Evolutionary conservation across 2,329 filamentous ascomycete genomes (phyloP), one percentile per base, ranked within the genome.

Genomic region (Penicillium brasilianum): DNA sequence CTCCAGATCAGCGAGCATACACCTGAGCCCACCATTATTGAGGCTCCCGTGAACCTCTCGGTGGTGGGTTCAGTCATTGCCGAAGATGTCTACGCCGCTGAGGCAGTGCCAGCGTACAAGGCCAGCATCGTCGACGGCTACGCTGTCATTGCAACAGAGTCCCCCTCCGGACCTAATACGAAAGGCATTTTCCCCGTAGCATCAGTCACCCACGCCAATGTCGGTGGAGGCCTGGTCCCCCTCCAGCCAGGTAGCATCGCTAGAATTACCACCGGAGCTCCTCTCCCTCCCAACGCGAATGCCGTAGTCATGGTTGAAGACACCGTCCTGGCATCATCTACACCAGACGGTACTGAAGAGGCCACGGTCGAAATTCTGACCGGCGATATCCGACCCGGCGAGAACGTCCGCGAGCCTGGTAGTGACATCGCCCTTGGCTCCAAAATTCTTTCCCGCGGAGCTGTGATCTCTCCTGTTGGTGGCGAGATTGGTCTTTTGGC

Each of bases 121-220:
- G 95, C 95, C 18, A 98, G 94, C 73, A 98, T 97, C 43, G 95
- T 99, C 0, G 95, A 99, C 75, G 95, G 95, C 1, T 99, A 99
- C 72, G 95, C 95, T 2, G 86, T 96, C 0, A 87, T 93, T 39
- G 89, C 76, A 58, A 76, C 70, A 13, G 74, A 71, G 65, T 74
- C 63, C 6, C 84, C 85, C 56, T 79, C 87, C 43, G 87, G 84
- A 1, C 73, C 74, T 0, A 87, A 84, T 52, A 85, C 91, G 52
- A 91, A 90, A 69, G 93, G 94, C 0, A 79, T 89, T 0, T 98
- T 95, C 72, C 93, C 94, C 0, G 94, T 99, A 14, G 88, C 90
- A 0, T 89, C 91, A 0, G 84, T 98, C 13, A 96, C 93, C 0
- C 93, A 97, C 73, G 95, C 95, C 11, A 86, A 92, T 16, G 87